Conservation (phyloP, 1,284 basidiomycete genomes). For the Hemileia vastatrix region DNA sequence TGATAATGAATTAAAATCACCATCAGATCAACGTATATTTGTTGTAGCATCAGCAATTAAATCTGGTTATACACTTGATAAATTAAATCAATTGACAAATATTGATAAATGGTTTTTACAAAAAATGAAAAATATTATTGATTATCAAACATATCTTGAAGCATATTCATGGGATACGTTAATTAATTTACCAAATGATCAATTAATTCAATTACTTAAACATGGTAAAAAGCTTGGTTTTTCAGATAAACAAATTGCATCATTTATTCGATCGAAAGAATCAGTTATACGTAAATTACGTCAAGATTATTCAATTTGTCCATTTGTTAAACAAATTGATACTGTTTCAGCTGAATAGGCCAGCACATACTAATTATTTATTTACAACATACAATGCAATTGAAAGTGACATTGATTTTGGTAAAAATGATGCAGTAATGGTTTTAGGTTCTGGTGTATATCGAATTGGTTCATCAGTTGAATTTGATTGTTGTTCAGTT, state of each 20-base stretch:
- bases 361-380: conserved; percentile 94
- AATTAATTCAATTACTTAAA: conserved; percentile 61
- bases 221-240: conserved; percentile 91
- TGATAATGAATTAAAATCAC: no score
- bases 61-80: conserved; percentile 82
- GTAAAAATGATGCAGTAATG: conserved; percentile 88
- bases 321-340: conserved; percentile 97
- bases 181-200: no score
- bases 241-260: conserved; percentile 81
- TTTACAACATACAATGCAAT: conserved; percentile 95
- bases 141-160: conserved; percentile 59
- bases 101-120: conserved; percentile 98
- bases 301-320: conserved; percentile 69
- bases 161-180: conserved; percentile 60
- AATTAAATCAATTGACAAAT: conserved; percentile 91
- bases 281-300: conserved; percentile 75
- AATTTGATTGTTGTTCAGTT: conserved; percentile 99
- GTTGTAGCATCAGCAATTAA: conserved; percentile 80
- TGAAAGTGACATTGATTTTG: conserved; percentile 79
- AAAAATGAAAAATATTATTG: conserved; percentile 69
- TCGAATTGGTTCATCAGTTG: conserved; percentile 94
- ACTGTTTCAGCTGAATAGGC: conserved; percentile 98
- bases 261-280: conserved; percentile 72
- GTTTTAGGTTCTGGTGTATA: conserved; percentile 97
- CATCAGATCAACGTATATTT: conserved; percentile 82